Evolutionary conservation across 257 asterid species (phyloP), one percentile per base, ranked within the genome.

Genomic region (Jacaranda copaia): DNA sequence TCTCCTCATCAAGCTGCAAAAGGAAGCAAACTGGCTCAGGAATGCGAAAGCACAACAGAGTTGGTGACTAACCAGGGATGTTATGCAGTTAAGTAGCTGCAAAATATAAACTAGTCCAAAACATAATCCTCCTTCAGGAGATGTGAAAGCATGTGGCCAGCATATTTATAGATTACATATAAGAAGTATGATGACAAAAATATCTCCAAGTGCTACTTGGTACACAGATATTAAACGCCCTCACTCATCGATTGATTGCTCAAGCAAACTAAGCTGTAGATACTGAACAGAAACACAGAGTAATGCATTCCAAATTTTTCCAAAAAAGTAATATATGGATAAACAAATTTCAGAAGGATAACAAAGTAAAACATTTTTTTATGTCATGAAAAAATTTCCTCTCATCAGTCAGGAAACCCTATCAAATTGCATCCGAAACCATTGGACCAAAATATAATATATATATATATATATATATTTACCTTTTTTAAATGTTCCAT

Each of bases 1-100:
- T 87, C 45, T 93, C 98, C 79, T 92, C 99, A 35, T 95, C 99
- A 77, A 91, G 89, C 98, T 95, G 90, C 93, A 89, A 57, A 58
- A 70, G 67, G 68, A 78, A 39, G 73, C 73, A 84, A 79, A 77
- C 55, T 57, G 71, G 76, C 76, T 81, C 48, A 61, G 79, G 40
- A 42, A n/a, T 48, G 68, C 51, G 81, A 2, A 62, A 43, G 75
- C 68, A 71, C 46, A 61, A 40, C 5, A 72, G 48, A 39, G 42
- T 55, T 36, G 20, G 74, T n/a, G n/a, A 6, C 51, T 66, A 48
- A 48, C 36, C 49, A 42, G 46, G 68, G n/a, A 52, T 52, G n/a
- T 40, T 43, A 45, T 63, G 18, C 36, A 72, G 59, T 42, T 43
- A 57, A 40, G 49, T 66, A 19, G 59, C 13, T 16, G 71, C 32